phyloP scores from a whole-genome alignment of 2,329 filamentous ascomycete genomes.

The Blumeria graminis region DNA sequence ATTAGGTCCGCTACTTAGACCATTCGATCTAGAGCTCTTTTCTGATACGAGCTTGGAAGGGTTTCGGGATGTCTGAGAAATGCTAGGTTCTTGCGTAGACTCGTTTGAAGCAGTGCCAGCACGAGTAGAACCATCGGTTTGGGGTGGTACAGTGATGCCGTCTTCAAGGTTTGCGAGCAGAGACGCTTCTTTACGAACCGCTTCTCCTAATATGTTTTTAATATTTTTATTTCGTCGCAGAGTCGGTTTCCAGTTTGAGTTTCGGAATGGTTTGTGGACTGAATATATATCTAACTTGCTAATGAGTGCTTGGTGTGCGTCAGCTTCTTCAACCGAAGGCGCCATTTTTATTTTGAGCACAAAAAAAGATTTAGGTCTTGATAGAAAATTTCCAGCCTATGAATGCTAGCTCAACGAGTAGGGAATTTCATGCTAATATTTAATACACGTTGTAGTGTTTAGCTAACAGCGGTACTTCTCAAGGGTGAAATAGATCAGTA shows the following conservation, averaged over 20 bases:
- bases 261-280: constrained; percentile 74
- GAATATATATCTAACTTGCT: constrained; percentile 80
- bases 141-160: constrained; percentile 53
- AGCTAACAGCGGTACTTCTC: no score
- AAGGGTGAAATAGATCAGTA: no score
- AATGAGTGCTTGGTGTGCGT: constrained; percentile 63
- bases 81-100: constrained; percentile 33
- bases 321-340: constrained; percentile 17
- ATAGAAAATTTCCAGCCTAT: no score
- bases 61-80: constrained; percentile 72
- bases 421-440: no score
- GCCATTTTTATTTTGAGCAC: constrained; percentile 7
- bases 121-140: constrained; percentile 25
- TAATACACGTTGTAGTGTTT: no score
- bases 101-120: constrained; percentile 20
- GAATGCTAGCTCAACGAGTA: no score
- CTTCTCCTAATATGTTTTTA: constrained; percentile 85
- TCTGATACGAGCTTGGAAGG: constrained; percentile 73
- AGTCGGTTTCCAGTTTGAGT: constrained; percentile 70
- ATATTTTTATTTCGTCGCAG: constrained; percentile 97
- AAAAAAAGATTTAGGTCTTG: no score
- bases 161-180: constrained; percentile 59
- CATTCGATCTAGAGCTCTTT: constrained; percentile 36
- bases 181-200: constrained; percentile 71
- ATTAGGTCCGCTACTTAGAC: constrained; percentile 25